Evolutionary conservation across 2,329 filamentous ascomycete genomes (phyloP), one percentile per base, ranked within the genome.

Genomic region (Aspergillus fumigatiaffinis): DNA sequence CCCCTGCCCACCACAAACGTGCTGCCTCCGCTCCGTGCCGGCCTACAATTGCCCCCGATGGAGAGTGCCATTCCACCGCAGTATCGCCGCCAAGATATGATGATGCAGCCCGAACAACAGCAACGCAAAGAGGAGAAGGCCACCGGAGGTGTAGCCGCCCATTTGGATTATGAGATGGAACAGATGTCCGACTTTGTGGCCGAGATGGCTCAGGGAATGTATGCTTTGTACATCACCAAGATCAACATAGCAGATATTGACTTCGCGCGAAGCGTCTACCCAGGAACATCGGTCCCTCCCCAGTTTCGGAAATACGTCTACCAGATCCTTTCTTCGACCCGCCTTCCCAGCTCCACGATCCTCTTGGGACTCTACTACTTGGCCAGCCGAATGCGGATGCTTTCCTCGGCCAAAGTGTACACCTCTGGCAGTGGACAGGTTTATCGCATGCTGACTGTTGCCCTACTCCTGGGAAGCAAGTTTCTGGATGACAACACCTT

Each of bases 401-500:
- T 92, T 67, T 87, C 85, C 63, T 73, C 74, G 25, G 76, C 78
- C 55, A 77, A 74, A 14, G 78, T 83, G 41, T 87, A 84, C 67
- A 81, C 83, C 28, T 75, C 80, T 52, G 79, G 79, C 44, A 84
- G 80, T 54, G 88, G 88, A 47, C 87, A 94, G 71, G 84, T 95
- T 54, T 96, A 93, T 82, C 89, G 91, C 59, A 88, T 95, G 79
- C 82, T 96, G 62, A 96, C 92, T 6, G 89, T 93, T 41, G 86
- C 89, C 7, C 79, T 97, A 56, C 83, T 97, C 52, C 82, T 97
- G 53, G 92, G 91, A 59, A 96, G 91, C 85, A 97, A 97, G 79
- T 97, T 96, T 69, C 80, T 96, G 64, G 92, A 97, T 69, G 92
- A 96, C 80, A 96, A 96, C 77, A 97, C 92, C 5, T 97, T 97